Evolutionary conservation across 2,329 filamentous ascomycete genomes (phyloP).

Genomic region (Trichoderma citrinoviride): DNA sequence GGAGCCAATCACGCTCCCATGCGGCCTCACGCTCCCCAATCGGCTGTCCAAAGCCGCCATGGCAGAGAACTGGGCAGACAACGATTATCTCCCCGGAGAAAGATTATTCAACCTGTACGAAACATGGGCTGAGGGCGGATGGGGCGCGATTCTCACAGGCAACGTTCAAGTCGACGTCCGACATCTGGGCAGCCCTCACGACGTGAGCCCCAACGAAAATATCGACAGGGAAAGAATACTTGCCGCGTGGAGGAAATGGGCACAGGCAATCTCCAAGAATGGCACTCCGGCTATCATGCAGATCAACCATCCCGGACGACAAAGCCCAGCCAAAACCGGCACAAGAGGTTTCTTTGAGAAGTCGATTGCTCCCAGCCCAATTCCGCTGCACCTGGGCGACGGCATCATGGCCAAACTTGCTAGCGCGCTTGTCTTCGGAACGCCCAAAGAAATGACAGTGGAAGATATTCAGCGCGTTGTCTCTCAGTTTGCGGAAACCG

Average conservation of each 20-base stretch:
- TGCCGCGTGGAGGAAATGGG: constrained; percentile 41
- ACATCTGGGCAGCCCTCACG: constrained; percentile 37
- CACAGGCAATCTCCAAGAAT: constrained; percentile 30
- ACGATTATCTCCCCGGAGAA: constrained; percentile 43
- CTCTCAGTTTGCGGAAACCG: constrained; percentile 51
- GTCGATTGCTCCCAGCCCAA: constrained; percentile 43
- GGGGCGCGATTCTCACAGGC: constrained; percentile 53
- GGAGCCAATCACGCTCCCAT: constrained; percentile 49
- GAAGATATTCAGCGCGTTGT: constrained; percentile 55
- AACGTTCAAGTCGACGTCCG: constrained; percentile 45
- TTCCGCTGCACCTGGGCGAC: constrained; percentile 43
- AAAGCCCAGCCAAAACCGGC: constrained; percentile 42
- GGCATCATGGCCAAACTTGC: constrained; percentile 36
- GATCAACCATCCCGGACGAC: constrained; percentile 48
- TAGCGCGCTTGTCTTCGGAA: constrained; percentile 45
- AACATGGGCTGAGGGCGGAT: constrained; percentile 53
- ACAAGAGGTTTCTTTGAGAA: constrained; percentile 38
- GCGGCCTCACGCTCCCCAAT: constrained; percentile 55
- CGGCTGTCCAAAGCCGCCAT: constrained; percentile 53
- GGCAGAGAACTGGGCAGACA: constrained; percentile 44
- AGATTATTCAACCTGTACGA: constrained; percentile 47
- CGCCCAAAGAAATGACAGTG: constrained; percentile 54
- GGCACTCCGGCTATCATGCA: constrained; percentile 44
- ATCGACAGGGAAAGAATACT: constrained; percentile 32
- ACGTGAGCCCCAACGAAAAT: constrained; percentile 36